phyloP scores from a whole-genome alignment of 176 grass and related monocot genomes.

The Cenchrus americanus region DNA sequence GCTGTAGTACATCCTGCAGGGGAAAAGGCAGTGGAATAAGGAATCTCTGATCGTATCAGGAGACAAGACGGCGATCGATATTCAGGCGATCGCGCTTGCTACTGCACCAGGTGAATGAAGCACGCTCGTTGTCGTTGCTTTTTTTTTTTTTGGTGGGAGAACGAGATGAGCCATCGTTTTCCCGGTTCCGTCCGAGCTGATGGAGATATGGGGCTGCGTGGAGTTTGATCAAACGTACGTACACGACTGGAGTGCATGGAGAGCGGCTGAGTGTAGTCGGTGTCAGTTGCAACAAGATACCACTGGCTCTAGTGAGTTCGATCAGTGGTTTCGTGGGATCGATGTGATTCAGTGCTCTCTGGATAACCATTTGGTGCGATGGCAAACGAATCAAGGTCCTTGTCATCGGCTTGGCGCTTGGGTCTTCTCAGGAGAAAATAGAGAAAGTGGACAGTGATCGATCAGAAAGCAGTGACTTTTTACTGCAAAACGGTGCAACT shows the following conservation, averaged over 20 bases:
- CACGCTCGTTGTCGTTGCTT: neutral
- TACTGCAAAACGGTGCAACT: neutral
- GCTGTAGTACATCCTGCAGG: neutral
- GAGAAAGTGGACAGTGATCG: neutral
- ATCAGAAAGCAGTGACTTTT: neutral
- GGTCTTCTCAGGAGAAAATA: neutral
- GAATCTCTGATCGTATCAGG: constrained; percentile 51
- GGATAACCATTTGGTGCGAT: neutral
- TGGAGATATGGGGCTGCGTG: neutral
- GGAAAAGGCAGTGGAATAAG: neutral
- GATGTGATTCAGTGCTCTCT: neutral
- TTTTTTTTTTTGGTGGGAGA: neutral
- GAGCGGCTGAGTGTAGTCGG: neutral
- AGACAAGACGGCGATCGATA: constrained; percentile 34
- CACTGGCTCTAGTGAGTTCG: neutral
- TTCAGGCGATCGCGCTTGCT: neutral
- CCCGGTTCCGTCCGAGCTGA: neutral
- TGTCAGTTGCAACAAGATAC: neutral
- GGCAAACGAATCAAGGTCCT: neutral
- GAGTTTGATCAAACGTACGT: constrained; percentile 3
- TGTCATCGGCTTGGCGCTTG: neutral
- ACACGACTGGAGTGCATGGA: neutral
- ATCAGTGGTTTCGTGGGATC: neutral
- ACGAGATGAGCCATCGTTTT: neutral
- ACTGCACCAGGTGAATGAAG: neutral